Base-by-base conservation (phyloP, 2,329 filamentous ascomycete genomes). In the Penicillium sp. region DNA sequence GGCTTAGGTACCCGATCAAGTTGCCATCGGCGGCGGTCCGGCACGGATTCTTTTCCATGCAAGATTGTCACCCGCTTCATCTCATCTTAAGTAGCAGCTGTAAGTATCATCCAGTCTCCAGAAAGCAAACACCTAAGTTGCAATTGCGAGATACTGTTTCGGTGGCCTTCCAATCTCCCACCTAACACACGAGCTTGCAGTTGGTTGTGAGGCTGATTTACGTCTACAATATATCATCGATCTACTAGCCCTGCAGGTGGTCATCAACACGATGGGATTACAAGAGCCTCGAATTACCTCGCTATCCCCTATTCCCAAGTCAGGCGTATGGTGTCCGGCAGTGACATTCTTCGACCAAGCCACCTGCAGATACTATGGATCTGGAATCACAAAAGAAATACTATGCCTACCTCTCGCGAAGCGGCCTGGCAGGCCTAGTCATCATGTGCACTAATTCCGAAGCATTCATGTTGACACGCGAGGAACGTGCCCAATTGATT, bases 401-500 rank as follows among this genome's bases (percentile, higher is more conserved):
- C 74, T 85, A 79, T 69, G 60, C 75, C 25, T 82, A 85, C 65
- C 79, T 85, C 15, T 79, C 83, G 10, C 71, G 69, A 37, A 81
- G 81, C 1, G 81, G 82, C 3, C 76, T 85, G 3, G 75, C 79
- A 0, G 83, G 83, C 5, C 76, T 85, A 20, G 81, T 85, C 31
- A 79, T 84, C 54, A 77, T 85, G 47, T 83, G 83, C 47, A 84
- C 83, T 39, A 85, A 84, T 69, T 81, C 83, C 3, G 83, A 86
- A 67, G 79, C 83, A 12, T 84, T 84, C 69, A 80, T 86, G 11
- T 71, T 85, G 43, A 86, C 84, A 12, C 83, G 84, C n/a, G 81
- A 85, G 64, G 86, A 88, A 73, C 81, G 86, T 58, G 76, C 76
- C 50, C 76, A 79, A 42, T 80, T 89, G n/a, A 79, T 90, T 25